phyloP scores from a whole-genome alignment of 1,139 yeast species.

The Saccharomyces hybrid region DNA sequence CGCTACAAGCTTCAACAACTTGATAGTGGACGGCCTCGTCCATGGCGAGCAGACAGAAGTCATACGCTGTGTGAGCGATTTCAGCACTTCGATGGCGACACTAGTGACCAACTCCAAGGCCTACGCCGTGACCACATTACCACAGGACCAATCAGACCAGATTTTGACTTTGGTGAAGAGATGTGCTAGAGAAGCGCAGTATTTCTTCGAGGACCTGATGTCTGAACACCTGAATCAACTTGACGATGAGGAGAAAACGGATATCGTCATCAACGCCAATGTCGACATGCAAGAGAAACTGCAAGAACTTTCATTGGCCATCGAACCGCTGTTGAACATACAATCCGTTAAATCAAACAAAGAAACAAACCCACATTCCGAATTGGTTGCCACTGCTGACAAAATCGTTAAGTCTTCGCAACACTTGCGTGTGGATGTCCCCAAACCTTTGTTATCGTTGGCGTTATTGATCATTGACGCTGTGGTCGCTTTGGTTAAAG shows the following conservation, averaged over 20 bases:
- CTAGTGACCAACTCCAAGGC: slow-evolving; percentile 35
- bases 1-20: slow-evolving; percentile 70
- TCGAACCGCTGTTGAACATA: slow-evolving; percentile 13
- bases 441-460: slow-evolving; percentile 69
- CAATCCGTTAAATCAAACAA: slow-evolving; percentile 30
- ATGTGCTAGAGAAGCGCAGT: slow-evolving; percentile 55
- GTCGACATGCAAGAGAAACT: slow-evolving; percentile 64
- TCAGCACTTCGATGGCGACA: slow-evolving; percentile 59
- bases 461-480: slow-evolving; percentile 81
- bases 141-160: slow-evolving; percentile 34
- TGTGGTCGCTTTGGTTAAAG: slow-evolving; percentile 59
- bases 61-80: slow-evolving; percentile 59
- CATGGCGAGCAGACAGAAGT: slow-evolving; percentile 62
- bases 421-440: slow-evolving; percentile 62
- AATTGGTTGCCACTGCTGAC: slow-evolving; percentile 44
- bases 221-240: slow-evolving; percentile 42
- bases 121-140: slow-evolving; percentile 15
- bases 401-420: slow-evolving; percentile 64
- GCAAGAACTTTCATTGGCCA: slow-evolving; percentile 44
- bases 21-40: slow-evolving; percentile 64
- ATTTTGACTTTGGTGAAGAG: slow-evolving; percentile 45
- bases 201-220: slow-evolving; percentile 53
- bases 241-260: slow-evolving; percentile 60
- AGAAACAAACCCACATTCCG: slow-evolving; percentile 39
- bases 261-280: slow-evolving; percentile 68